Conservation (phyloP, 345 rosid genomes). For the Nephelium lappaceum region DNA sequence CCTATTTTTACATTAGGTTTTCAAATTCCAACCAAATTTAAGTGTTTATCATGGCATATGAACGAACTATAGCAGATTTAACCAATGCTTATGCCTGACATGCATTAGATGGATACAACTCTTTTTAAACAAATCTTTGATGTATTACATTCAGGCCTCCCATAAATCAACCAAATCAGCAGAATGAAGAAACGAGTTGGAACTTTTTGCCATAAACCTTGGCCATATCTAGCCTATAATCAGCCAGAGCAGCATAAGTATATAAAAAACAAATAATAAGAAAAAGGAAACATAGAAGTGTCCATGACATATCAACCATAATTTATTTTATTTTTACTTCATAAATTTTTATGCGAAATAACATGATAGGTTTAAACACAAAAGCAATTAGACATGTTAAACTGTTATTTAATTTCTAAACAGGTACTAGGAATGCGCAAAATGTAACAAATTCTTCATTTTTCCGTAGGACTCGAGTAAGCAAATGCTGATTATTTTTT, state of each 20-base stretch:
- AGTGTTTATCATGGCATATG: background rate
- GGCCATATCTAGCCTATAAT: slow-evolving; percentile 18
- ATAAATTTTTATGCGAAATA: no score
- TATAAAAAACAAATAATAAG: background rate
- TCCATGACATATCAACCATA: background rate
- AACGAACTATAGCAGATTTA: background rate
- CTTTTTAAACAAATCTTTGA: background rate
- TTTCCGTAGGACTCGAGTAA: no score
- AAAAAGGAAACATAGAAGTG: background rate
- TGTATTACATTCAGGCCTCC: slow-evolving; percentile 5
- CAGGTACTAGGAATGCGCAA: no score
- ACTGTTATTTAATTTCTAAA: no score
- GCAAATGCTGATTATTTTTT: no score
- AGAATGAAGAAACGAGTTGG: background rate
- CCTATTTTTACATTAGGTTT: background rate
- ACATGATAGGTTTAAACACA: no score
- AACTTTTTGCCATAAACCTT: background rate
- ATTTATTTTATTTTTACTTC: no score
- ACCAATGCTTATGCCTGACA: background rate
- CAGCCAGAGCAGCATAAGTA: background rate
- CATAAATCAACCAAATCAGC: background rate
- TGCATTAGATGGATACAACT: background rate
- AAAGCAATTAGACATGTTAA: no score
- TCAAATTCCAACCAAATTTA: background rate
- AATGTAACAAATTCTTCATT: no score